A percentile compares a stretch with the other conserved stretches of the same genome.
Conservation (phyloP, 306 rosid species). For the Lablab purpureus region DNA sequence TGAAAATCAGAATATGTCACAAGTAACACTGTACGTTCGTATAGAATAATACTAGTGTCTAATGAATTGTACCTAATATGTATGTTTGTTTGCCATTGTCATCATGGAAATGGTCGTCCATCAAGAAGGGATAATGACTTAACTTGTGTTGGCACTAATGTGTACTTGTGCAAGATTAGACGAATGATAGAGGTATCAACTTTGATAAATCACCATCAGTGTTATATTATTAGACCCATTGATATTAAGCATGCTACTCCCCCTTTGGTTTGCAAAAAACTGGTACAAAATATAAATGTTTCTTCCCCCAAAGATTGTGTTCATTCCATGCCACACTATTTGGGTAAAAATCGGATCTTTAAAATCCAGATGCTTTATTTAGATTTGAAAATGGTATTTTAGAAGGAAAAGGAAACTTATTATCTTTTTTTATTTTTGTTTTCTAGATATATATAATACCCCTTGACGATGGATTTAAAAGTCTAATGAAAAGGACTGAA, state of each 20-base stretch:
- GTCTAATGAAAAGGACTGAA: background rate
- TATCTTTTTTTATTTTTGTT: no score
- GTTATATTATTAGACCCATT: constrained; percentile 41
- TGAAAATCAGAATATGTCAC: constrained; percentile 44
- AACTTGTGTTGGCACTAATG: constrained; percentile 46
- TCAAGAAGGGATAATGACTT: constrained; percentile 49
- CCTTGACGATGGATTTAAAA: constrained; percentile 11
- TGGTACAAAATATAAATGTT: background rate
- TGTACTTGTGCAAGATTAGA: constrained; percentile 39
- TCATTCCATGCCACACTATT: constrained; percentile 8
- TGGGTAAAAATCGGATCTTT: background rate
- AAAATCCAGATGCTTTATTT: background rate
- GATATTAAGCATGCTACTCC: constrained; percentile 17
- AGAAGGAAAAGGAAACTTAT: background rate
- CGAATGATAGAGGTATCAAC: constrained; percentile 43
- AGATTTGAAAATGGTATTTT: constrained; percentile 1
- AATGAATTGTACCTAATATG: constrained; percentile 43
- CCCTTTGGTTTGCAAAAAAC: constrained; percentile 2
- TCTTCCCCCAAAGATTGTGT: background rate
- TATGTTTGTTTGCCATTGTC: constrained; percentile 45
- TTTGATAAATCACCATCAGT: constrained; percentile 43
- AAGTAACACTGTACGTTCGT: constrained; percentile 25
- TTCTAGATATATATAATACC: background rate
- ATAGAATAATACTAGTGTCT: constrained; percentile 41
- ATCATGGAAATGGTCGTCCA: constrained; percentile 46